Base-by-base conservation (phyloP, 2,329 filamentous ascomycete species). In the Xylariaceae sp. region DNA sequence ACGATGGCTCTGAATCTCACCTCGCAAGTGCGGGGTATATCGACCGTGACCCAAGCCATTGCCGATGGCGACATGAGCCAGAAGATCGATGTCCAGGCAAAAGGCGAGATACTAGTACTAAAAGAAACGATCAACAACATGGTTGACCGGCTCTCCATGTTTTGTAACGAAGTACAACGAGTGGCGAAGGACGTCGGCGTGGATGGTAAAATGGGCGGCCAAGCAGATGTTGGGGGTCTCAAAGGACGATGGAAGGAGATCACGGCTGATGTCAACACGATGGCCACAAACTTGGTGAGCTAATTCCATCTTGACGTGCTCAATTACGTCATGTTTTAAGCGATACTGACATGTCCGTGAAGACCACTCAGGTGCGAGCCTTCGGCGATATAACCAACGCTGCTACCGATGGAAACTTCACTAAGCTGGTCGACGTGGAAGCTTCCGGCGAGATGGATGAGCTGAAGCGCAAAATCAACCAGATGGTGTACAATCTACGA, bases 361-460 rank as follows among this genome's bases (percentile, higher is more conserved):
- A 96, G 79, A 98, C 93, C 2, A 95, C 93, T 0, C 95, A 99
- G 83, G 95, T 99, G 67, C 89, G 95, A 66, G 95, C 95, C 40
- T 99, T 99, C 74, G 95, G 93, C 51, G 93, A 98, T 72, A 98
- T 99, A 67, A 97, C 93, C n/a, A 96, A 97, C 73, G 87, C 95
- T 40, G 95, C 95, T 23, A 97, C 93, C 56, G 93, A 96, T 71
- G 95, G 95, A 61, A 93, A 99, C 74, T 98, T 98, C 73, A 96
- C 91, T 20, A 96, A 97, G 72, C 86, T 96, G 55, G 93, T 99
- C 72, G 96, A 95, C 46, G 93, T 99, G 18, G 93, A 97, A 73
- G 95, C 95, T 19, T 97, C 93, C 12, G 95, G 95, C 62, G 95
- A 99, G 75, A 98, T 99, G 95, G 95, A 98, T 75, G 93, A 98